Evolutionary conservation across 2,329 filamentous ascomycete species (phyloP).

Genomic region (Aspergillus chevalieri): DNA sequence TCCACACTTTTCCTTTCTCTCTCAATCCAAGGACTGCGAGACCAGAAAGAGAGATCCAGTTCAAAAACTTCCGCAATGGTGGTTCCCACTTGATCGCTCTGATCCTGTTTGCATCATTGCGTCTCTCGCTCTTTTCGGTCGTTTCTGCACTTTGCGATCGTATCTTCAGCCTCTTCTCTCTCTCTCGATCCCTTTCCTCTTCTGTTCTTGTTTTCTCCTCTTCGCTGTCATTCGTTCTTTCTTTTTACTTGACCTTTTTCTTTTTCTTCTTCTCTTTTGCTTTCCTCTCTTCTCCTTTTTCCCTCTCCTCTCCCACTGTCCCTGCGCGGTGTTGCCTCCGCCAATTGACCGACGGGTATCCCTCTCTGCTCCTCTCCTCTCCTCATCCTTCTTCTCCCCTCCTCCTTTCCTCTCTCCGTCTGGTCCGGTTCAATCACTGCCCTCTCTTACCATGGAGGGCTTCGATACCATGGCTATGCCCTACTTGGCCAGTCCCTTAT

Average conservation of each 20-base stretch:
- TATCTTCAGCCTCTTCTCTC: conserved; percentile 7
- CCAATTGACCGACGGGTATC: not conserved
- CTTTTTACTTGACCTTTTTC: conserved; percentile 1
- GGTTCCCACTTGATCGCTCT: too few relatives aligned
- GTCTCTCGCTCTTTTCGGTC: conserved; percentile 8
- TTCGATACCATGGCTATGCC: conserved; percentile 59
- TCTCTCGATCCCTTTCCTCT: conserved; percentile 1
- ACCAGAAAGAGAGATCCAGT: too few relatives aligned
- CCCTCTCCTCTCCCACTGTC: conserved; percentile 5
- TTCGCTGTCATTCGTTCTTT: not conserved
- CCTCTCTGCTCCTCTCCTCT: conserved; percentile 4
- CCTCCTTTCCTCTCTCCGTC: not conserved
- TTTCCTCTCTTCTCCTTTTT: conserved; percentile 3
- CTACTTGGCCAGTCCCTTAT: conserved; percentile 55
- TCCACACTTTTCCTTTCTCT: too few relatives aligned
- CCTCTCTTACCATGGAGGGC: conserved; percentile 43
- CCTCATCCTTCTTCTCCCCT: not conserved
- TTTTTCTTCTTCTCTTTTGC: conserved; percentile 3
- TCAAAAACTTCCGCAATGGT: too few relatives aligned
- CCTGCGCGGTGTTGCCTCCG: conserved; percentile 1
- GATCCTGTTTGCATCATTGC: conserved; percentile 1
- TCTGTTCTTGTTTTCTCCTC: conserved; percentile 3
- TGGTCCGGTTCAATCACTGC: not conserved
- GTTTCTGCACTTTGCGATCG: not conserved
- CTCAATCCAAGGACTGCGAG: too few relatives aligned